Base-by-base conservation (phyloP, 2,329 filamentous ascomycete genomes). In the Rasamsonia emersonii region DNA sequence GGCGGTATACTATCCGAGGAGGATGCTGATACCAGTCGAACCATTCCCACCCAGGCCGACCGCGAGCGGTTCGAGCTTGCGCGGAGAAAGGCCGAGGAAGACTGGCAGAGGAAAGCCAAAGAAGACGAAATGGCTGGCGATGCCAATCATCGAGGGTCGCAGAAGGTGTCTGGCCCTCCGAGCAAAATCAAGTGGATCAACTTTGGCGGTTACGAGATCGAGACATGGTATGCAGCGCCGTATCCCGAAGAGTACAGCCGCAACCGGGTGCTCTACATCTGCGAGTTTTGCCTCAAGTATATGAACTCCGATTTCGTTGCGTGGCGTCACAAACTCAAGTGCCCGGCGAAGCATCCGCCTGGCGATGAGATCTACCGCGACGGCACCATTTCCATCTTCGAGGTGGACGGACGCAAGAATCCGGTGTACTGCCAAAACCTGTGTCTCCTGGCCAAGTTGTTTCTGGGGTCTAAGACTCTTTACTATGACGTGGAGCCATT, bases 401-500 rank as follows among this genome's bases (percentile, higher is more conserved):
- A 98, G 57, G 94, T 98, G 38, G 91, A 98, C 53, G 91, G 91
- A 1, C 76, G 88, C 18, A 77, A 93, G 36, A 93, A 98, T 54
- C 76, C 89, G 3, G 94, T 89, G 1, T 98, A 91, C 78, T 98
- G 91, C 51, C 82, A 93, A 32, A 98, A 98, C 47, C 71, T 98
- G 4, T 98, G 91, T 58, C 68, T 98, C 7, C 68, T 98, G 10
- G 91, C 82, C 14, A 98, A 98, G 53, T 84, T 96, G 63, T 98
- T 98, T 54, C 71, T 98, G 21, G 91, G 93, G 44, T 93, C 95
- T 58, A 98, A 98, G 61, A 96, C 91, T 4, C 76, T 98, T 5
- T 98, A 95, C 67, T 98, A 98, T 64, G 91, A 98, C 49, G 91
- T 98, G n/a, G 91, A 98, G 43, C 91, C 91, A 0, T 98, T 98